Percentiles rank a stretch among this genome's conserved stretches.
These are phyloP conservation scores for Chaetomium sp. DNA, from an alignment of 2,329 filamentous ascomycete species.

Conservation along the genomic window DNA sequence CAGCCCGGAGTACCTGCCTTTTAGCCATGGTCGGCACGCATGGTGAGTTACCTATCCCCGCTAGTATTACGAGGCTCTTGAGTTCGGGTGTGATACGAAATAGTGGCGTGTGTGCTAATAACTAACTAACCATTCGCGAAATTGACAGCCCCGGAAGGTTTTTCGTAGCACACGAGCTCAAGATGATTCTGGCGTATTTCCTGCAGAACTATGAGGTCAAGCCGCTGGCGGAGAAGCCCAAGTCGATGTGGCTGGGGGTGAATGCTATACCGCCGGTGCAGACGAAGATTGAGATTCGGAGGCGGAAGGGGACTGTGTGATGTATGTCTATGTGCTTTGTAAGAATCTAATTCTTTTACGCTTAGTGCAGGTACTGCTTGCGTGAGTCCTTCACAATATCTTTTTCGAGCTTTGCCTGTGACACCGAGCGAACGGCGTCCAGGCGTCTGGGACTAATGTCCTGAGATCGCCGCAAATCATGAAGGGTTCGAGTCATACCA, in stretches of 20 bases:
- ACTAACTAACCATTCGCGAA: too few relatives aligned
- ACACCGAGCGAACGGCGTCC: too few relatives aligned
- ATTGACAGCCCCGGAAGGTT: slow-evolving; percentile 44
- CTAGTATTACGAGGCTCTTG: too few relatives aligned
- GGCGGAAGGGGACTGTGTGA: slow-evolving; percentile 20
- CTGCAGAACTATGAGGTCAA: slow-evolving; percentile 48
- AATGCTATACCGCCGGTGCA: slow-evolving; percentile 34
- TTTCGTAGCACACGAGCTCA: slow-evolving; percentile 50
- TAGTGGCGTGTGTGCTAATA: too few relatives aligned
- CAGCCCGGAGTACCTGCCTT: slow-evolving; percentile 43
- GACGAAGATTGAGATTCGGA: slow-evolving; percentile 28
- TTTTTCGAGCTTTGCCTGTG: too few relatives aligned
- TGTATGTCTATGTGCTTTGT: background rate
- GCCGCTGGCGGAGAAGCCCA: slow-evolving; percentile 33
- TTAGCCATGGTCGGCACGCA: slow-evolving; percentile 52
- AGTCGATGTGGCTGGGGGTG: slow-evolving; percentile 39
- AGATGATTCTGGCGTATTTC: slow-evolving; percentile 46
- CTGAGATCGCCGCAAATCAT: too few relatives aligned
- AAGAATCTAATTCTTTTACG: background rate
- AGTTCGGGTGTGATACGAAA: too few relatives aligned
- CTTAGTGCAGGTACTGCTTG: too few relatives aligned
- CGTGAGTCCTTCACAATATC: too few relatives aligned
- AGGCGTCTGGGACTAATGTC: too few relatives aligned
- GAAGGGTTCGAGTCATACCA: too few relatives aligned
- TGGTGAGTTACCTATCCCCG: slow-evolving; percentile 27